Evolutionary conservation across 129 eudicot species (phyloP).

Genomic region (Helichrysum umbraculigerum): DNA sequence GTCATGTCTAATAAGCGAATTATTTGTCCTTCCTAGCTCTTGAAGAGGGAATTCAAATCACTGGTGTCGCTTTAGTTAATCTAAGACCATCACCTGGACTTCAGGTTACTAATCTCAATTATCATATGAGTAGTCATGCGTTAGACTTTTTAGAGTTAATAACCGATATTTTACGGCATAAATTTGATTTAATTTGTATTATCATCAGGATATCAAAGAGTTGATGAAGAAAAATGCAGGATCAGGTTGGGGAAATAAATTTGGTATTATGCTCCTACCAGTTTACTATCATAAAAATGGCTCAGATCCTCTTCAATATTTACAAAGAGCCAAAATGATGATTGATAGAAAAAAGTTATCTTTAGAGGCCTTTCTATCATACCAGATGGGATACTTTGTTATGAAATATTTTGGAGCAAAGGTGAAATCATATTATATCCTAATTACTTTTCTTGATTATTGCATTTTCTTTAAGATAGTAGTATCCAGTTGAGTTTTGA

Average conservation of each 20-base stretch:
- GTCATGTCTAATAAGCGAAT: neutral
- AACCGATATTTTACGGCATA: neutral
- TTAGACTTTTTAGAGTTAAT: neutral
- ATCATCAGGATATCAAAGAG: constrained; percentile 54
- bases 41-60: constrained; percentile 58
- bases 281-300: constrained; percentile 49
- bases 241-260: constrained; percentile 72
- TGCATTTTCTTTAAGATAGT: neutral
- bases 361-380: constrained; percentile 56
- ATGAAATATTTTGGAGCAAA: constrained; percentile 57
- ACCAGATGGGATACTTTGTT: constrained; percentile 40
- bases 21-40: constrained; percentile 33
- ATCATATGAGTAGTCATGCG: neutral
- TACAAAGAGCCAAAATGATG: constrained; percentile 63
- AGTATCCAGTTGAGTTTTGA: neutral
- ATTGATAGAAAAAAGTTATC: constrained; percentile 79
- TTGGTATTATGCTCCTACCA: constrained; percentile 67
- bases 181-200: constrained; percentile 1
- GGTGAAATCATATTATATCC: constrained; percentile 33
- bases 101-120: constrained; percentile 44
- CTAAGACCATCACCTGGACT: constrained; percentile 64
- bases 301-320: constrained; percentile 52
- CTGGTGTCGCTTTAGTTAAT: constrained; percentile 78
- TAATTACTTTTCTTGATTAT: neutral
- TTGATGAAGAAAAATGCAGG: constrained; percentile 44